A percentile compares a stretch with the other conserved stretches of the same genome.
Evolutionary conservation across 768 basidiomycete genomes (phyloP).

Genomic region (Phylloporus arenicola): DNA sequence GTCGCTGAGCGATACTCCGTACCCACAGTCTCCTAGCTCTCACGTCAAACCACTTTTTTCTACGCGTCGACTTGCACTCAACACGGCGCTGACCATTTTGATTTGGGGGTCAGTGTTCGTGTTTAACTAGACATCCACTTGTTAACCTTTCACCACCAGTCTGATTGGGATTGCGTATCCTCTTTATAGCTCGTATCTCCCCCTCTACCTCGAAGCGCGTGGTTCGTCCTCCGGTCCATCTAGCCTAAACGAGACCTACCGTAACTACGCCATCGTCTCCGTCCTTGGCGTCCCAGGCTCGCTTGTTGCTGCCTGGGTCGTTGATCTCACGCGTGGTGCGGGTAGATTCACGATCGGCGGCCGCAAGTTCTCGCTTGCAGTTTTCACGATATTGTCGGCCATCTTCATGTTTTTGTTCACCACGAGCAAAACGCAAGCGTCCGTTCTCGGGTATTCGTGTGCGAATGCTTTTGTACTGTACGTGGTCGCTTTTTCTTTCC

Average conservation of each 20-base stretch:
- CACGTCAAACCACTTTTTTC: slow-evolving; percentile 49
- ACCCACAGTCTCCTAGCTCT: slow-evolving; percentile 27
- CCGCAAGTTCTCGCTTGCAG: slow-evolving; percentile 43
- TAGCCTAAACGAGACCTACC: slow-evolving; percentile 33
- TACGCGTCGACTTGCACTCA: slow-evolving; percentile 38
- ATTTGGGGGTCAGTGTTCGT: slow-evolving; percentile 43
- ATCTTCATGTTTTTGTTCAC: slow-evolving; percentile 51
- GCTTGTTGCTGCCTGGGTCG: slow-evolving; percentile 40
- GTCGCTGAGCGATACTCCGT: background rate
- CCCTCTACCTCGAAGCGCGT: slow-evolving; percentile 40
- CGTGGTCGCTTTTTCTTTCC: slow-evolving; percentile 15
- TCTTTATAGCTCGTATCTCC: slow-evolving; percentile 48
- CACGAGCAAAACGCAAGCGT: slow-evolving; percentile 36
- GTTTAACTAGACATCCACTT: background rate
- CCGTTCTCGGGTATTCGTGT: slow-evolving; percentile 44
- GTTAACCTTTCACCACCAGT: slow-evolving; percentile 17
- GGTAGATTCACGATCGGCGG: slow-evolving; percentile 36
- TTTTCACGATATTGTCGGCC: slow-evolving; percentile 40
- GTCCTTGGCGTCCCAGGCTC: slow-evolving; percentile 45
- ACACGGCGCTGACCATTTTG: slow-evolving; percentile 43
- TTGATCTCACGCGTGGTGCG: slow-evolving; percentile 37
- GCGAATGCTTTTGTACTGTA: slow-evolving; percentile 39
- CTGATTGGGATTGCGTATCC: slow-evolving; percentile 52
- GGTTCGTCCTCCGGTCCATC: slow-evolving; percentile 22
- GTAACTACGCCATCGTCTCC: slow-evolving; percentile 47